Evolutionary conservation across 78 protist genomes (phyloP), one percentile per base, ranked within the genome.

Genomic region (Blattamonas nauphoetae): DNA sequence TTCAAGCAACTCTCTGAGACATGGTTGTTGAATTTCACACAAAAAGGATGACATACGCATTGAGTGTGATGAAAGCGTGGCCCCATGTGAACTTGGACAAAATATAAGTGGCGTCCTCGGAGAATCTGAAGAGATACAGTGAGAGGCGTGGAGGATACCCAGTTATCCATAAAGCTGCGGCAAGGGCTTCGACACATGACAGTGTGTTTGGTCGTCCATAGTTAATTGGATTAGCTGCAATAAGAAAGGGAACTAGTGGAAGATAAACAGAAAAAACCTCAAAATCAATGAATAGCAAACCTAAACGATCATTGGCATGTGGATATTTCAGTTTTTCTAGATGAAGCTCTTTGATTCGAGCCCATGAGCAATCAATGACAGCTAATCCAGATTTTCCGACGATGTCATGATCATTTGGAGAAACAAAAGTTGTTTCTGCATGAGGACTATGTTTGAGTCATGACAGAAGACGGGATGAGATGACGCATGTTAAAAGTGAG

Each of bases 221-320:
- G 85, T 97, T 97, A 29, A 96, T 96, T 21, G 98, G 97, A 44
- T 97, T 97, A 6, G 99, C 98, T 0, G 99, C 99, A n/a, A 97
- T 91, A 0, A 96, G 79, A 78, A 91, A 96, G 1, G 99, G 99
- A 85, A 97, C 86, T 42, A 85, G 42, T 0, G 85, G 45, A 35
- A 29, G 87, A 36, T 34, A 77, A 2, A 4, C 41, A 4, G 71
- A 46, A 21, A 4, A 6, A 6, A 21, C 42, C 33, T n/a, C 41
- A 36, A 38, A 21, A 38, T 32, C 4, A 36, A 79, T 6, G 41
- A 32, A 21, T 5, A 11, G 83, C 83, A 79, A 21, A 79, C 83
- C 6, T 79, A 21, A 33, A 4, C 83, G 33, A 33, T 79, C 83
- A 79, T 33, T 33, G 6, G 45, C 4, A 4, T 21, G 33, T 79